phyloP scores from a whole-genome alignment of 192 early-diverging fungal species.

The Geranomyces variabilis region DNA sequence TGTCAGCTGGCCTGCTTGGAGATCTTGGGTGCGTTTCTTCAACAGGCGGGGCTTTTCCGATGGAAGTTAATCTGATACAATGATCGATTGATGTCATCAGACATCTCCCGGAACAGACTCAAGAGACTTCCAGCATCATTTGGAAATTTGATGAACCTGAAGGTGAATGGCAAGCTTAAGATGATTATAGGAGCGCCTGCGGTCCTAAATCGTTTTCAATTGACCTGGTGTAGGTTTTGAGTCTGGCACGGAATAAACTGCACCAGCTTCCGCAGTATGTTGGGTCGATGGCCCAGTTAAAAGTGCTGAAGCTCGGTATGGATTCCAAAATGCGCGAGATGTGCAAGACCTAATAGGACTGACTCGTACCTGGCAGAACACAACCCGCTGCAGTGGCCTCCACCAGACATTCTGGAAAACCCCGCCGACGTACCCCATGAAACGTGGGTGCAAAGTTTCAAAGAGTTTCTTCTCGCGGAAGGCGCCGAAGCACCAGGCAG shows the following conservation, averaged over 20 bases:
- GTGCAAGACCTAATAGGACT: too few species aligned
- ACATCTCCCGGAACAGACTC: slow-evolving; percentile 49
- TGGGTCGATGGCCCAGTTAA: slow-evolving; percentile 32
- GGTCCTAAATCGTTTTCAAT: too few species aligned
- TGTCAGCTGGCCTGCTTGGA: slow-evolving; percentile 35
- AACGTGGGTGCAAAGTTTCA: slow-evolving; percentile 21
- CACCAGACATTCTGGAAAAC: slow-evolving; percentile 35
- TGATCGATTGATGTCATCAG: slow-evolving; percentile 6
- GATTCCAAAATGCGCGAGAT: neutral
- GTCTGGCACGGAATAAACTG: slow-evolving; percentile 42
- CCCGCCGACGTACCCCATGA: slow-evolving; percentile 1
- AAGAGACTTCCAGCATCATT: slow-evolving; percentile 36
- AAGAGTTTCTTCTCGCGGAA: slow-evolving; percentile 20
- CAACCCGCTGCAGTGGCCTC: slow-evolving; percentile 50
- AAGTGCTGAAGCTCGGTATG: slow-evolving; percentile 48
- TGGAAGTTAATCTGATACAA: neutral
- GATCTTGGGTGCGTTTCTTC: slow-evolving; percentile 33
- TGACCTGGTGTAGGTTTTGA: slow-evolving; percentile 38
- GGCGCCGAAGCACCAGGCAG: neutral
- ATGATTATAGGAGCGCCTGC: too few species aligned
- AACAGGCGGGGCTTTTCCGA: too few species aligned
- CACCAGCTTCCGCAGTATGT: slow-evolving; percentile 40
- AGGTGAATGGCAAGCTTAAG: slow-evolving; percentile 4
- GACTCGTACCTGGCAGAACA: slow-evolving; percentile 21
- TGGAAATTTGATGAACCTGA: slow-evolving; percentile 42